Base-by-base conservation (phyloP, 371 early-diverging fungal species). In the Mucor circinelloides region DNA sequence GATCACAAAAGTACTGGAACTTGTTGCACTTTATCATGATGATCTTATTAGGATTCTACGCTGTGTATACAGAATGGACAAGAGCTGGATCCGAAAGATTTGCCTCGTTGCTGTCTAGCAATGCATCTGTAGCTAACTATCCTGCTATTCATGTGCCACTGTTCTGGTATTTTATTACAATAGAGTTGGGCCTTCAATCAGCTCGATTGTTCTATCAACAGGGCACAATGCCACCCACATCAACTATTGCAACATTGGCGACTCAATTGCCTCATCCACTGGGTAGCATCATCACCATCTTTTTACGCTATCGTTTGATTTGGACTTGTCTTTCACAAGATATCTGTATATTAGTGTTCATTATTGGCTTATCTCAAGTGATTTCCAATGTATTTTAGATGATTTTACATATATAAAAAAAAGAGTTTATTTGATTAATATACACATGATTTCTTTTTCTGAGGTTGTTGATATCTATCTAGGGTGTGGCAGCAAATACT, bases 161-260 rank as follows among this genome's bases (percentile, higher is more conserved):
- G 42, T 89, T 89, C 69, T 89, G 89, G 89, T 87, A 89, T 63
- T 89, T 87, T 79, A 69, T 81, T 6, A 83, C 85, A 2, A 58
- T 86, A 48, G 86, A 89, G 48, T 46, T 89, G 32, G 63, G 82
- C 19, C 52, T 89, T 55, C 89, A 87, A 55, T 76, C 88, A 12
- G 78, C 85, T 0, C 72, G 85, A 17, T 76, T 87, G 72, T 67
- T 80, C 21, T 76, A 81, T 52, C 85, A 87, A 50, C 69, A 86
- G 56, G 85, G 86, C 58, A 77, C 44, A 42, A 76, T 81, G 13
- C 76, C 77, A 2, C 72, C 83, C 25, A 75, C 74, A n/a, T 81
- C 85, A 1, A 83, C 75, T 0, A 54, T 85, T 17, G 81, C 75
- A 0, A 69, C 71, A 12, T 48, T 87, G 28, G 86, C 85, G 0